Percentiles rank a stretch among this genome's conserved stretches.
phyloP scores from a whole-genome alignment of 345 rosid species.

The Trapa bicornis region DNA sequence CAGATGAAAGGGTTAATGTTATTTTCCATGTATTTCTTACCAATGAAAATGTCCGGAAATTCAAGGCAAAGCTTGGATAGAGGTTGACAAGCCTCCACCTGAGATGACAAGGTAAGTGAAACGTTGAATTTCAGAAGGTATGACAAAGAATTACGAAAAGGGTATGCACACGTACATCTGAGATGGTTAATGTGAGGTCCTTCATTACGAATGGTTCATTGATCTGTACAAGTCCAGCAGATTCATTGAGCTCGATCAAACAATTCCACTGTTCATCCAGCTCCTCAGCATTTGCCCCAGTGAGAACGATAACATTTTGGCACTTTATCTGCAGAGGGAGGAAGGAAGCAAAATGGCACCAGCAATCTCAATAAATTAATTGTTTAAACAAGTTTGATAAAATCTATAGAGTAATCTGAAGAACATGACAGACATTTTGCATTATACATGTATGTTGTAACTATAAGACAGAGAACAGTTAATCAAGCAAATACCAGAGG shows the following conservation, averaged over 20 bases:
- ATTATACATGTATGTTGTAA: too few relatives aligned
- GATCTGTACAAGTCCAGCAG: slow-evolving; percentile 33
- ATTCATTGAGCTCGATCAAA: slow-evolving; percentile 42
- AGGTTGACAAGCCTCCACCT: slow-evolving; percentile 80
- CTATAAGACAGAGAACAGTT: slow-evolving; percentile 5
- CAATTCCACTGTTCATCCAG: slow-evolving; percentile 79
- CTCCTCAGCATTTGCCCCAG: slow-evolving; percentile 64
- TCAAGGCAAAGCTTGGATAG: slow-evolving; percentile 71
- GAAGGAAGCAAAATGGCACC: background rate
- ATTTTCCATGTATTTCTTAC: slow-evolving; percentile 15
- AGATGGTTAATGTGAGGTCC: slow-evolving; percentile 33
- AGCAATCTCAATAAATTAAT: background rate
- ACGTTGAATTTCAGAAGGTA: background rate
- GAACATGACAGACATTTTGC: background rate
- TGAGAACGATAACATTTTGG: slow-evolving; percentile 56
- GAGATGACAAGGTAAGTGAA: slow-evolving; percentile 1
- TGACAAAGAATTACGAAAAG: background rate
- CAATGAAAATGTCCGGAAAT: slow-evolving; percentile 73
- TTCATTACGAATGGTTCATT: slow-evolving; percentile 45
- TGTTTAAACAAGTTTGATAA: background rate
- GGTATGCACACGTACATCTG: slow-evolving; percentile 41
- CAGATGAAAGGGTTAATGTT: background rate
- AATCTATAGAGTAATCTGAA: background rate
- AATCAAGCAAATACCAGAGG: slow-evolving; percentile 46
- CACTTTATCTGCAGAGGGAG: slow-evolving; percentile 60